These are phyloP conservation scores for Aspergillus japonicus DNA, from an alignment of 2,329 filamentous ascomycete species.

Conservation along the genomic window DNA sequence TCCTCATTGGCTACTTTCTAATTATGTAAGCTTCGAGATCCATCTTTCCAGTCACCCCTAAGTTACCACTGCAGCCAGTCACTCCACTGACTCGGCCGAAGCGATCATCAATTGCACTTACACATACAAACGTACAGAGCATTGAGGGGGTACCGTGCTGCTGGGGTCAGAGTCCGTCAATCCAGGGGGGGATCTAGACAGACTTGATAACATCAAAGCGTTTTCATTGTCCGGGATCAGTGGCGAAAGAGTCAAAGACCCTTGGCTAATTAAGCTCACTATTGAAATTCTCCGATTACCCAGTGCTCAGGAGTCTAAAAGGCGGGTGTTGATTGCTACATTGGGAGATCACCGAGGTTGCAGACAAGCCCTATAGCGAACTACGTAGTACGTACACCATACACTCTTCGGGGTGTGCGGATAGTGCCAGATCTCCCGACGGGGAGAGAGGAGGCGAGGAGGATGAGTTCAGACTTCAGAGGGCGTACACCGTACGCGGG, in stretches of 20 bases:
- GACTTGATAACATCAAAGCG: slow-evolving; percentile 1
- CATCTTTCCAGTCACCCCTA: neutral
- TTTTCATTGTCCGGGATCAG: slow-evolving; percentile 3
- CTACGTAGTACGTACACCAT: neutral
- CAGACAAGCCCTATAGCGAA: neutral
- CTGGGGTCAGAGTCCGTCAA: neutral
- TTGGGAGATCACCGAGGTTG: slow-evolving; percentile 9
- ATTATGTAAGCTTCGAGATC: neutral
- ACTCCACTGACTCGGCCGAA: slow-evolving; percentile 18
- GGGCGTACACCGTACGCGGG: neutral
- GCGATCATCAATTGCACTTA: neutral
- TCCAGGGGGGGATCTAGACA: neutral
- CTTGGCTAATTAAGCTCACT: neutral
- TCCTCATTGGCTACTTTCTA: neutral
- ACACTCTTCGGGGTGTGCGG: neutral
- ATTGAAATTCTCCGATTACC: slow-evolving; percentile 4
- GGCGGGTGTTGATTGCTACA: slow-evolving; percentile 11
- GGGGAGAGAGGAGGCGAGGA: neutral
- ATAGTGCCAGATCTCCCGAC: neutral
- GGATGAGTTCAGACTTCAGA: neutral
- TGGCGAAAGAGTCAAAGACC: neutral
- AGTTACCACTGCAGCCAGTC: neutral
- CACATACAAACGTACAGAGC: neutral
- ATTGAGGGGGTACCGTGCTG: neutral
- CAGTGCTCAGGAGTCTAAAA: neutral